Evolutionary conservation across 2,329 filamentous ascomycete genomes (phyloP), one percentile per base, ranked within the genome.

Genomic region (Phialocephala sp.): DNA sequence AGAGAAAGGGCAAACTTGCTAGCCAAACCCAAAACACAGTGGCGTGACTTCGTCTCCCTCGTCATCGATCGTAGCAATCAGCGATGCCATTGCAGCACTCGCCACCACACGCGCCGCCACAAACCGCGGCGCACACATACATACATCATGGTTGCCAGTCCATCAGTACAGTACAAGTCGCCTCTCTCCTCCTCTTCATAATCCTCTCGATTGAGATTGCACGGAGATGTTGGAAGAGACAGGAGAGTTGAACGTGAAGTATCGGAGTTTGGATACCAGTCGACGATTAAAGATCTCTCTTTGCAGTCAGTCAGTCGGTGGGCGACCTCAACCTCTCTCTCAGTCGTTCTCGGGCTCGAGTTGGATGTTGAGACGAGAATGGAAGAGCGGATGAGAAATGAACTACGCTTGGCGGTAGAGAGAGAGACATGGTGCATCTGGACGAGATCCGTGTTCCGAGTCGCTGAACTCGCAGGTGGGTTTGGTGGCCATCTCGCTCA

Each of bases 361-460:
- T 32, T 32, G 6, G 6, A 32, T 6, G 27, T 32, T 32, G 27
- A 32, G 27, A 32, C 2, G 11, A 12, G 37, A 12, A 12, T n/a
- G 37, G 3, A 18, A 41, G 15, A 41, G 37, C 37, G 3, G 9
- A 41, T 18, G 27, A 32, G 3, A 32, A 41, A 5, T 12, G 11
- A 12, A 45, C 54, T 39, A 68, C 82, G 80, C 22, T 76, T 86
- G 27, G 72, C 77, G 0, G 70, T 85, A 4, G 81, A 84, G 0
- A n/a, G n/a, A n/a, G n/a, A n/a, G n/a, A n/a, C n/a, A 87, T 84
- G 15, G 57, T 87, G 2, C 56, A 84, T 89, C 69, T 82, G 87
- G 60, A 81, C 84, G 22, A 78, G 86, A 22, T 85, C 80, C 52
- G 80, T 84, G 37, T 89, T 85, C 71, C 81, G 86, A 59, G 83